Conservation (phyloP, 768 basidiomycete genomes). For the Amanita fuliginea region DNA sequence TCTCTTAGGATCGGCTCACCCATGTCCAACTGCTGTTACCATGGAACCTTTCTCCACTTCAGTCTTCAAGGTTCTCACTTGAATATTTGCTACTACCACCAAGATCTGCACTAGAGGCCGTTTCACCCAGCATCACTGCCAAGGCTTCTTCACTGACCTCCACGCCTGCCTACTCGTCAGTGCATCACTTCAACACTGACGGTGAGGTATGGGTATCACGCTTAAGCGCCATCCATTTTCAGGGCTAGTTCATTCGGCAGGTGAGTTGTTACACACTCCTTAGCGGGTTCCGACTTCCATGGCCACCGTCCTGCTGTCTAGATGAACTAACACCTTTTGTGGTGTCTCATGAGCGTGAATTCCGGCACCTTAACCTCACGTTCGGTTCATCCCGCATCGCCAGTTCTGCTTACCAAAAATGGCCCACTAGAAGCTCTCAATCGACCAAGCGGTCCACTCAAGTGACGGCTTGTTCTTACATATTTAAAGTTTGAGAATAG, state of each 20-base stretch:
- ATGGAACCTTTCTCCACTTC: too few species aligned
- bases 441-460: conserved; percentile 70
- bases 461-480: conserved; percentile 79
- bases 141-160: too few species aligned
- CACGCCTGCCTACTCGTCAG: too few species aligned
- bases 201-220: conserved; percentile 24
- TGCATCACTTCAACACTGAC: too few species aligned
- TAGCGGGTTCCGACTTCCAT: conserved; percentile 81
- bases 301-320: conserved; percentile 84
- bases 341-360: conserved; percentile 79
- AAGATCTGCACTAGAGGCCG: too few species aligned
- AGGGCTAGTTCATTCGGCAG: conserved; percentile 87
- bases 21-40: too few species aligned
- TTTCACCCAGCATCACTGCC: too few species aligned
- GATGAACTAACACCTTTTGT: conserved; percentile 81
- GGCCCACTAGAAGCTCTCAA: conserved; percentile 75
- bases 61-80: too few species aligned
- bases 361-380: conserved; percentile 68
- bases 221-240: conserved; percentile 88
- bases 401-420: conserved; percentile 69
- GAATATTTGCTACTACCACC: too few species aligned
- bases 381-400: conserved; percentile 65
- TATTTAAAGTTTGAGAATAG: conserved; percentile 77
- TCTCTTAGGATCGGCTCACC: too few species aligned
- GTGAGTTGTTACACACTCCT: conserved; percentile 86